A percentile compares a stretch with the other conserved stretches of the same genome.
Evolutionary conservation across 306 rosid genomes (phyloP).

Genomic region (Lathyrus aphaca): DNA sequence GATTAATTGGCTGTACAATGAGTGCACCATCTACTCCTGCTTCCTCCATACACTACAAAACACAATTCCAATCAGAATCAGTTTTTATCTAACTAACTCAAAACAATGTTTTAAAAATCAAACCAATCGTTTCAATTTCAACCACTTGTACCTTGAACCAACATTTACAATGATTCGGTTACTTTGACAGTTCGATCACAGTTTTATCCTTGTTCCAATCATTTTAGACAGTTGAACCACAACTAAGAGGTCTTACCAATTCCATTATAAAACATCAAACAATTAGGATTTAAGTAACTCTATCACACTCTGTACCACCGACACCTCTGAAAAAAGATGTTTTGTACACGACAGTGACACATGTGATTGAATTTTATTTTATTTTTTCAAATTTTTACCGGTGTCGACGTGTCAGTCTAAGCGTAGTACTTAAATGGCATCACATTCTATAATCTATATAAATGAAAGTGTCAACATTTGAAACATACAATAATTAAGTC

Average conservation of each 20-base stretch:
- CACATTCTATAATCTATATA: too few relatives aligned
- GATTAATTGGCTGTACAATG: slow-evolving; percentile 92
- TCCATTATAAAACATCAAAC: not conserved
- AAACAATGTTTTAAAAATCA: not conserved
- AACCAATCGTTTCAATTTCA: too few relatives aligned
- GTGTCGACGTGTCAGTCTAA: too few relatives aligned
- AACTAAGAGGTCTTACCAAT: not conserved
- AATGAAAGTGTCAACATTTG: not conserved
- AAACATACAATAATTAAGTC: too few relatives aligned
- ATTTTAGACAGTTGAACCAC: not conserved
- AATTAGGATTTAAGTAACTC: not conserved
- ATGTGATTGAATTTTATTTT: too few relatives aligned
- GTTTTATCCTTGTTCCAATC: not conserved
- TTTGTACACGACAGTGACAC: too few relatives aligned
- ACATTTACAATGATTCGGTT: not conserved
- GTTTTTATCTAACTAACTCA: slow-evolving; percentile 20
- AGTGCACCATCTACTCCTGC: slow-evolving; percentile 88
- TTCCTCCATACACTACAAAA: slow-evolving; percentile 77
- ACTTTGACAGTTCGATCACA: not conserved
- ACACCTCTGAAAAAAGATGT: too few relatives aligned
- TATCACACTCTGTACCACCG: not conserved
- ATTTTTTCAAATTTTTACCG: too few relatives aligned
- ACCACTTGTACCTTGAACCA: not conserved
- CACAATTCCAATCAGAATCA: slow-evolving; percentile 20
- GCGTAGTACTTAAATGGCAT: too few relatives aligned